phyloP scores from a whole-genome alignment of 768 basidiomycete species.

The Mrakia blollopis region DNA sequence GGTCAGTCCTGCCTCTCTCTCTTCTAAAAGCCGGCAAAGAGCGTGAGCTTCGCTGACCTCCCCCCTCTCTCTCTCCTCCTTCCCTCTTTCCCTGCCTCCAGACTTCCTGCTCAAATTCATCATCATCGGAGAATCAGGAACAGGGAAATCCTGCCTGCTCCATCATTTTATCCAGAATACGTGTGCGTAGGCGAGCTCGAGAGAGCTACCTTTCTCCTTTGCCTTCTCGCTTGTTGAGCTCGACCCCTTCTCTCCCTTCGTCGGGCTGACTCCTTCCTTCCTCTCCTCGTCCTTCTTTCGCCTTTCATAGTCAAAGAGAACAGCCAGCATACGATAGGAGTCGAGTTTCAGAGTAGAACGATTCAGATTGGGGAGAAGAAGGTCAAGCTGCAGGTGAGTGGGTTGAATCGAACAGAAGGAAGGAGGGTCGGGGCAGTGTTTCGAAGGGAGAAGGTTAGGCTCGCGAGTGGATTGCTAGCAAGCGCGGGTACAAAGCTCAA shows the following conservation, averaged over 20 bases:
- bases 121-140: constrained; percentile 87
- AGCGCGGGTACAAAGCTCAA: too few relatives aligned
- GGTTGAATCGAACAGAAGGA: background rate
- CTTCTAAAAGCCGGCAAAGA: background rate
- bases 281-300: background rate
- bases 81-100: constrained; percentile 44
- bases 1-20: constrained; percentile 51
- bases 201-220: background rate
- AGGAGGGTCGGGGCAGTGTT: background rate
- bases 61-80: background rate
- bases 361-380: constrained; percentile 88
- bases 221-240: background rate
- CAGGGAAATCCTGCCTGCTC: constrained; percentile 93
- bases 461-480: background rate
- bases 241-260: background rate
- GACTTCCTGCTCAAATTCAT: constrained; percentile 99
- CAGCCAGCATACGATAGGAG: constrained; percentile 96
- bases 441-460: background rate
- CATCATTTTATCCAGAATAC: constrained; percentile 95
- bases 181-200: constrained; percentile 57
- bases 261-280: background rate
- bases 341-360: constrained; percentile 93
- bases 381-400: constrained; percentile 48
- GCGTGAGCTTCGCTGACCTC: background rate
- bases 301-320: constrained; percentile 46